Evolutionary conservation across 768 basidiomycete genomes (phyloP).

Genomic region (Suillus fuscotomentosus): DNA sequence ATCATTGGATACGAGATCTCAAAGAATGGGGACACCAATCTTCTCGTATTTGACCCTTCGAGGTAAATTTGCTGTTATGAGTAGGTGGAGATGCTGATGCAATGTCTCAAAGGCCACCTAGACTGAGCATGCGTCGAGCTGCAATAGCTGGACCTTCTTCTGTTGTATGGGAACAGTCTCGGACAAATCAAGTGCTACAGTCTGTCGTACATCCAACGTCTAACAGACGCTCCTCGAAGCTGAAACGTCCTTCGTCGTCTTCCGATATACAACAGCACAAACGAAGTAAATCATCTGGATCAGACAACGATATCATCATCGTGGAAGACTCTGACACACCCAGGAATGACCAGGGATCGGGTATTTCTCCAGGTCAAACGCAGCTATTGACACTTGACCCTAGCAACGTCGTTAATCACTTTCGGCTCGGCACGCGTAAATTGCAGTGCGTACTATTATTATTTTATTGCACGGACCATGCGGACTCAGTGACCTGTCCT

Average conservation of each 20-base stretch:
- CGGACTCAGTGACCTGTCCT: neutral
- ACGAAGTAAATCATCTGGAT: conserved; percentile 13
- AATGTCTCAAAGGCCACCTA: neutral
- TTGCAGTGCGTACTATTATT: conserved; percentile 40
- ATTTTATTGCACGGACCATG: neutral
- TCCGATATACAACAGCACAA: conserved; percentile 28
- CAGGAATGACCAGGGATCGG: conserved; percentile 4
- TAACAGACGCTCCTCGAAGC: conserved; percentile 5
- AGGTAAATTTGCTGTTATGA: conserved; percentile 37
- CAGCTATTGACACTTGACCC: conserved; percentile 22
- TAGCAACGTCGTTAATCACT: conserved; percentile 40
- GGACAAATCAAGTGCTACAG: conserved; percentile 9
- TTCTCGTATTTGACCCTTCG: conserved; percentile 80
- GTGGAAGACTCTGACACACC: conserved; percentile 18
- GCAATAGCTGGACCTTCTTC: conserved; percentile 14
- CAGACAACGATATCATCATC: conserved; percentile 28
- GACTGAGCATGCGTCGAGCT: conserved; percentile 16
- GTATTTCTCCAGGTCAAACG: neutral
- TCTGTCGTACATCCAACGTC: conserved; percentile 10
- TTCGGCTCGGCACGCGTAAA: conserved; percentile 43
- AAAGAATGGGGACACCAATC: conserved; percentile 52
- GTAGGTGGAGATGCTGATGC: neutral
- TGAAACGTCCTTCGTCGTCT: conserved; percentile 24
- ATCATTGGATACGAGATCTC: conserved; percentile 81
- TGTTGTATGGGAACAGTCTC: conserved; percentile 12